These are phyloP conservation scores for Paramyrothecium sp. DNA, from an alignment of 2,329 filamentous ascomycete genomes.

Conservation along the genomic window DNA sequence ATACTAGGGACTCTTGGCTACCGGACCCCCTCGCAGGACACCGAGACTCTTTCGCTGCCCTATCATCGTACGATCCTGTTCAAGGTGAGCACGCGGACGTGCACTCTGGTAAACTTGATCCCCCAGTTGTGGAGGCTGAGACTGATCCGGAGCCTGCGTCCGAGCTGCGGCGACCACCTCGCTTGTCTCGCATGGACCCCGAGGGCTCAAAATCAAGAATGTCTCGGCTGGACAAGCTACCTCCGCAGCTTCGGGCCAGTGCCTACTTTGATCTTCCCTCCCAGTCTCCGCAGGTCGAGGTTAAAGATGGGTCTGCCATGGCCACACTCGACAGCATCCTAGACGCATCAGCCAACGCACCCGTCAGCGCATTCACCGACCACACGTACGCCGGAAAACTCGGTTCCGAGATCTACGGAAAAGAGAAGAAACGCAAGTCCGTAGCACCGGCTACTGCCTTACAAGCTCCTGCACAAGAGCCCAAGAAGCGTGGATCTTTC, in stretches of 20 bases:
- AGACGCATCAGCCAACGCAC: conserved; percentile 82
- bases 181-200: conserved; percentile 26
- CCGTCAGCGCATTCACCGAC: conserved; percentile 88
- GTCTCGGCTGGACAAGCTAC: conserved; percentile 46
- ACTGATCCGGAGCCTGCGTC: conserved; percentile 10
- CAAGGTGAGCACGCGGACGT: conserved; percentile 9
- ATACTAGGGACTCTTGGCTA: conserved; percentile 36
- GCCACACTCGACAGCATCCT: conserved; percentile 88
- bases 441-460: conserved; percentile 15
- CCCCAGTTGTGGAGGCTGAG: conserved; percentile 10
- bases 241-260: conserved; percentile 85
- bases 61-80: conserved; percentile 24
- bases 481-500: conserved; percentile 49
- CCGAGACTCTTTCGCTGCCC: conserved; percentile 29
- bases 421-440: conserved; percentile 49
- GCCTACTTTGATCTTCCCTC: conserved; percentile 80
- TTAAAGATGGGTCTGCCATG: conserved; percentile 79
- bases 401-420: conserved; percentile 72
- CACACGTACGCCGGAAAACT: conserved; percentile 78
- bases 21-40: conserved; percentile 44
- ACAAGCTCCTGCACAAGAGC: conserved; percentile 13
- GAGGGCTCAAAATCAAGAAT: conserved; percentile 31
- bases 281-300: conserved; percentile 46
- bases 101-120: conserved; percentile 11
- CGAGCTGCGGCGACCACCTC: conserved; percentile 30